A percentile compares a stretch with the other conserved stretches of the same genome.
phyloP scores from a whole-genome alignment of 805 yeast genomes.

The Candida sanyiensis region DNA sequence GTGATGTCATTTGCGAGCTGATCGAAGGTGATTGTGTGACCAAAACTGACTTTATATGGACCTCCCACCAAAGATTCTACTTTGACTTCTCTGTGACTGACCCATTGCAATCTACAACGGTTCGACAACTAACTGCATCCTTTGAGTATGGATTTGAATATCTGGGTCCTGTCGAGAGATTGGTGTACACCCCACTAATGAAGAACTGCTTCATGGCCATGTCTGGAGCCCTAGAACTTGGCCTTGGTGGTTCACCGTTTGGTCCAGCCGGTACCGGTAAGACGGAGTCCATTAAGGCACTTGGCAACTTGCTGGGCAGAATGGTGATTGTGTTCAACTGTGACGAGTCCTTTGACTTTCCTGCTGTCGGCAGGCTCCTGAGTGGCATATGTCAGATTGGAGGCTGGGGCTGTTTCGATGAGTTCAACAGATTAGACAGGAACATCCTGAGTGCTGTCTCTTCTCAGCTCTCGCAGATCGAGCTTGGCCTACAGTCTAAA shows the following conservation, averaged over 20 bases:
- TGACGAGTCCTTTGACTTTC: conserved; percentile 82
- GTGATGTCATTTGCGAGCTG: conserved; percentile 10
- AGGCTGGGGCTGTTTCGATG: conserved; percentile 96
- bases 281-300: conserved; percentile 82
- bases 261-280: conserved; percentile 99
- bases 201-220: conserved; percentile 59
- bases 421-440: conserved; percentile 75
- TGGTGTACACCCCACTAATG: conserved; percentile 73
- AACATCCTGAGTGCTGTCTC: conserved; percentile 79
- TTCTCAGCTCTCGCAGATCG: conserved; percentile 69
- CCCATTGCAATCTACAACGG: conserved; percentile 30
- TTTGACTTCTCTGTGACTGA: conserved; percentile 18
- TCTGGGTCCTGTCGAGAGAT: conserved; percentile 63
- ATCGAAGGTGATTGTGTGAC: too few relatives aligned
- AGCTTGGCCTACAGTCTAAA: conserved; percentile 39
- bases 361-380: conserved; percentile 69
- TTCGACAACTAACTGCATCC: conserved; percentile 47
- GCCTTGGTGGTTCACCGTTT: conserved; percentile 82
- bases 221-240: conserved; percentile 67
- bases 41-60: conserved; percentile 42
- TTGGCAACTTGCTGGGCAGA: conserved; percentile 74
- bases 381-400: conserved; percentile 78
- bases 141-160: conserved; percentile 77
- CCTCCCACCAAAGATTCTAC: conserved; percentile 44
- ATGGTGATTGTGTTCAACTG: conserved; percentile 86